Evolutionary conservation across 2,329 filamentous ascomycete species (phyloP).

Genomic region (Aotearoamyces nothofagi): DNA sequence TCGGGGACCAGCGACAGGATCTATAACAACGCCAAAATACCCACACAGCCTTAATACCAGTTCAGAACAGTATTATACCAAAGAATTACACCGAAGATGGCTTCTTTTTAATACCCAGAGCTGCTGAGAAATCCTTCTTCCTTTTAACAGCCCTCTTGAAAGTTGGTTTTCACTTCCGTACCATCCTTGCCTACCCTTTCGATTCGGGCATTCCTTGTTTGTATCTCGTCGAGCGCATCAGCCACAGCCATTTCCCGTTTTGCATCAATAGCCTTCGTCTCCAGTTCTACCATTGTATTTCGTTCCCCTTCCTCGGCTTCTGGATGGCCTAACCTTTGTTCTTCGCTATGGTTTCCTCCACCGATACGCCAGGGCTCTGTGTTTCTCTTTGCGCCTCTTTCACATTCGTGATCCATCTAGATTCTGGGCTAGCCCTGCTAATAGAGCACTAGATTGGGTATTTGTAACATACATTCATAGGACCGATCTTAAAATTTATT

Average conservation of each 20-base stretch:
- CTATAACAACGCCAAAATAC: too few relatives aligned
- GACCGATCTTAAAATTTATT: conserved; percentile 83
- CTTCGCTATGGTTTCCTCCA: conserved; percentile 62
- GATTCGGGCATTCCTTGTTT: conserved; percentile 77
- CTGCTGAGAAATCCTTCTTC: conserved; percentile 67
- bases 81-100: conserved; percentile 37
- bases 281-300: conserved; percentile 89
- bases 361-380: conserved; percentile 74
- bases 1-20: too few relatives aligned
- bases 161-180: conserved; percentile 43
- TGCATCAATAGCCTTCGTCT: conserved; percentile 84
- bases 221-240: conserved; percentile 88
- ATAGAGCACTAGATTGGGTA: too few relatives aligned
- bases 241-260: conserved; percentile 94
- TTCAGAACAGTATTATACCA: too few relatives aligned
- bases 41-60: too few relatives aligned
- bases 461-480: too few relatives aligned
- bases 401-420: conserved; percentile 71
- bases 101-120: conserved; percentile 82
- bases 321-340: conserved; percentile 71
- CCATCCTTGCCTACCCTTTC: conserved; percentile 61
- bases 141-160: conserved; percentile 70
- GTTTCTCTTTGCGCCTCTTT: conserved; percentile 75
- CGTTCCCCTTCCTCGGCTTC: conserved; percentile 68
- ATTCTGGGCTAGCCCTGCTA: too few relatives aligned